A percentile compares a stretch with the other conserved stretches of the same genome.
phyloP scores from a whole-genome alignment of 257 asterid genomes.

The Fraxinus excelsior region DNA sequence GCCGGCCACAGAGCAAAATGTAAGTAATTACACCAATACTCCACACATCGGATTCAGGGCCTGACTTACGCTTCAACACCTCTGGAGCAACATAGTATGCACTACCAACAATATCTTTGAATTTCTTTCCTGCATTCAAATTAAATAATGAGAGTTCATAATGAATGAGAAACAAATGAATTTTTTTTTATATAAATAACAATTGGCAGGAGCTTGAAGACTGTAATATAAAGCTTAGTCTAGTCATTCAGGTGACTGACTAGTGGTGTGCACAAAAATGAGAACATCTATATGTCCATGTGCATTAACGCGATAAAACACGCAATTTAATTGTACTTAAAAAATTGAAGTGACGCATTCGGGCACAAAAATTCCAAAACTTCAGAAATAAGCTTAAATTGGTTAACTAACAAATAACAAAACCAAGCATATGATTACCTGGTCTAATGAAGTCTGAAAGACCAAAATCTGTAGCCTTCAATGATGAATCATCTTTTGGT shows the following conservation, averaged over 20 bases:
- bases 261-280: neutral
- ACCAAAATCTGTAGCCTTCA: constrained; percentile 99
- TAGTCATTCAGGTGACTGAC: neutral
- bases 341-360: constrained; percentile 11
- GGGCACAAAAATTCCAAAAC: neutral
- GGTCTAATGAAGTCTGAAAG: constrained; percentile 97
- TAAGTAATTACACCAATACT: constrained; percentile 98
- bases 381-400: neutral
- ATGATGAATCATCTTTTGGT: constrained; percentile 72
- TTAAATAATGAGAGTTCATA: constrained; percentile 6
- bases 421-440: constrained; percentile 47
- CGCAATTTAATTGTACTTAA: neutral
- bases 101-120: constrained; percentile 97
- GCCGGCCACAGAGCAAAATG: constrained; percentile 92
- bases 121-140: constrained; percentile 65
- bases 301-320: neutral
- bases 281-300: neutral
- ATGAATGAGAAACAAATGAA: neutral
- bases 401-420: neutral
- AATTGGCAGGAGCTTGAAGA: constrained; percentile 1
- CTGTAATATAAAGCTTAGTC: neutral
- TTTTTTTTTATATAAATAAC: neutral
- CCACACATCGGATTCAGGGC: constrained; percentile 99
- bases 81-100: constrained; percentile 99
- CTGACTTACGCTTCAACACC: constrained; percentile 92